Evolutionary conservation across 352 stramenopile species (phyloP).

Genomic region (Pythium vanterpoolii): DNA sequence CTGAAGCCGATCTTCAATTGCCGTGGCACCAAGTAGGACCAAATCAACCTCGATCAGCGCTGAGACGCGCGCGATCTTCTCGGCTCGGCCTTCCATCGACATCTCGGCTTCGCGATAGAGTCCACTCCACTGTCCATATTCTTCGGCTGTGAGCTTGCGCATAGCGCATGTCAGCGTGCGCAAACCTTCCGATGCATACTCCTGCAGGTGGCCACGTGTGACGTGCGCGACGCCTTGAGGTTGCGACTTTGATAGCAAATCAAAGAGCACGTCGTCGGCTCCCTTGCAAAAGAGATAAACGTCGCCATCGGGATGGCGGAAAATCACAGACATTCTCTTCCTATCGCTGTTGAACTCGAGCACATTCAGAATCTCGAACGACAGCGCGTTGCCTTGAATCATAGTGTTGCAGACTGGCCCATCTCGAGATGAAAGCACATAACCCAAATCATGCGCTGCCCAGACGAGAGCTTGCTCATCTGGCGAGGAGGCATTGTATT

Average conservation of each 20-base stretch:
- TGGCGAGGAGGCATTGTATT: slow-evolving; percentile 84
- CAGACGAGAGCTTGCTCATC: slow-evolving; percentile 81
- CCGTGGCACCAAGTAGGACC: slow-evolving; percentile 85
- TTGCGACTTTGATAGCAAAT: slow-evolving; percentile 59
- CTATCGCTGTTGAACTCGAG: slow-evolving; percentile 98
- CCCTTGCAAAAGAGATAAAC: slow-evolving; percentile 85
- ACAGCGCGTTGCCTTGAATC: slow-evolving; percentile 64
- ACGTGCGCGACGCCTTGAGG: slow-evolving; percentile 77
- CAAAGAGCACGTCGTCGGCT: slow-evolving; percentile 79
- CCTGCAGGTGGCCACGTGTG: slow-evolving; percentile 77
- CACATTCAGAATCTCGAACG: slow-evolving; percentile 93
- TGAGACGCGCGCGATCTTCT: slow-evolving; percentile 72
- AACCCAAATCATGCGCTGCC: slow-evolving; percentile 71
- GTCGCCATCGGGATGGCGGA: slow-evolving; percentile 71
- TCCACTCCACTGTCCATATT: slow-evolving; percentile 76
- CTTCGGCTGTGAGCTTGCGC: slow-evolving; percentile 54
- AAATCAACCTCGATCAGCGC: slow-evolving; percentile 86
- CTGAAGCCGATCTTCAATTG: slow-evolving; percentile 92
- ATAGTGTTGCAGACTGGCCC: slow-evolving; percentile 61
- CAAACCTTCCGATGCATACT: slow-evolving; percentile 75
- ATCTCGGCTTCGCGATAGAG: slow-evolving; percentile 74
- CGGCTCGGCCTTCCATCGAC: slow-evolving; percentile 64
- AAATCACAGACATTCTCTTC: slow-evolving; percentile 98
- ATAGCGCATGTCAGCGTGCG: slow-evolving; percentile 75
- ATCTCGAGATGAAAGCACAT: slow-evolving; percentile 62